These are phyloP conservation scores for Cercophora samala DNA, from an alignment of 495 filamentous ascomycete genomes.

Conservation along the genomic window DNA sequence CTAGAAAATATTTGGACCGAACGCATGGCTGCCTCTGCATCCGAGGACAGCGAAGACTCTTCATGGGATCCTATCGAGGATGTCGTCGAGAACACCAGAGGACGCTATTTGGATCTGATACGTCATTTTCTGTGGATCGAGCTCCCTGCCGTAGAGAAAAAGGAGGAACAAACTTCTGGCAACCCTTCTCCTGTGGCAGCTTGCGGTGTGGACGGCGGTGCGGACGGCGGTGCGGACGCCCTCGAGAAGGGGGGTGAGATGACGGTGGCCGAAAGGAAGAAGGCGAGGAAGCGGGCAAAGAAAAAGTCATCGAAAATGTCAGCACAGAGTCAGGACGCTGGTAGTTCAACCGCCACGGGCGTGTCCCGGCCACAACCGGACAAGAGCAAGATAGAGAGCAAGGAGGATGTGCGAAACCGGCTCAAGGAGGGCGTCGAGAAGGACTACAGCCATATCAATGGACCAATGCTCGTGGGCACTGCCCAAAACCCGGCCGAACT, in stretches of 20 bases:
- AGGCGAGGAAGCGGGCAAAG: constrained; percentile 40
- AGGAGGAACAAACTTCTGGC: background rate
- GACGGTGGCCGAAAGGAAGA: constrained; percentile 21
- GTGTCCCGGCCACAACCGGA: constrained; percentile 28
- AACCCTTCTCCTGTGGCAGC: background rate
- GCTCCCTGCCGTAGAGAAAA: constrained; percentile 3
- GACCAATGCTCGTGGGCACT: constrained; percentile 40
- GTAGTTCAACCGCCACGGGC: constrained; percentile 4
- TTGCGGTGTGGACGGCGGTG: constrained; percentile 9
- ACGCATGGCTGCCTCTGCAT: constrained; percentile 27
- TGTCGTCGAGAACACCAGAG: constrained; percentile 45
- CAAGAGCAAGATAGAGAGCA: constrained; percentile 43
- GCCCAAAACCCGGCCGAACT: constrained; percentile 38
- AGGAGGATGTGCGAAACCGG: constrained; percentile 38
- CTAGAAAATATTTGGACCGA: constrained; percentile 47
- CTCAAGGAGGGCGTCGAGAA: constrained; percentile 42
- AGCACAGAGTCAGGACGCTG: constrained; percentile 14
- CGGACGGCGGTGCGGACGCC: background rate
- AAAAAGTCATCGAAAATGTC: constrained; percentile 27
- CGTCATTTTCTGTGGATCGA: constrained; percentile 46
- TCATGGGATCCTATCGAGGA: constrained; percentile 56
- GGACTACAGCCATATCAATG: constrained; percentile 32
- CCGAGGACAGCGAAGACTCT: constrained; percentile 26
- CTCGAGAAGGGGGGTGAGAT: constrained; percentile 2
- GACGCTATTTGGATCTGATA: constrained; percentile 42